Base-by-base conservation (phyloP, 495 filamentous ascomycete genomes). In the Neurospora terricola region DNA sequence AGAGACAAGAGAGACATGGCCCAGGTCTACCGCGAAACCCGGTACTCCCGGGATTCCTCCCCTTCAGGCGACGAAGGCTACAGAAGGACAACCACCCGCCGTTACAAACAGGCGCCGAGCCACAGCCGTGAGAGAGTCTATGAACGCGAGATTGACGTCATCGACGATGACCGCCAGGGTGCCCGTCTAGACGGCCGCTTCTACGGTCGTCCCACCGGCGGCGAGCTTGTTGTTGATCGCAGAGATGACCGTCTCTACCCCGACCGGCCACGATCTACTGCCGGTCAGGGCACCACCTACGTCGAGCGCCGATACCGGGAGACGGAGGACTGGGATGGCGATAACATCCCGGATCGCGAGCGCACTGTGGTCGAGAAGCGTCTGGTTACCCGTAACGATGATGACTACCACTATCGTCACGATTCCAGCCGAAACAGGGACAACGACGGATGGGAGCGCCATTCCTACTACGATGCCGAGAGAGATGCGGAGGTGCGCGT, bases 151-250 rank as follows among this genome's bases (percentile, higher is more conserved):
- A 71, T 79, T 72, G 79, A 80, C 30, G 83, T 87, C 71, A 79
- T 86, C 73, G 86, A 87, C 69, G 86, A 87, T 70, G 84, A 87
- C 70, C 84, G 82, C 70, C 80, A 84, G 72, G 80, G 82, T n/a
- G 74, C 81, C 39, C 73, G 77, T 42, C 76, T 70, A 69, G 72
- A 81, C 40, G 74, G 77, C 45, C 74, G 54, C 37, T 69, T 62
- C 42, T 45, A 8, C 3, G 79, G 79, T 11, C 81, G 79, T 73
- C 73, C 75, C 42, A 79, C 76, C 73, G 78, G 72, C 38, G 80
- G 76, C 76, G 85, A 84, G 30, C 71, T 87, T 73, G 86, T 87
- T 59, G 76, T 85, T 38, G 86, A 87, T 74, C 84, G 85, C 43
- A 82, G 80, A 66, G 73, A 79, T 69, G 84, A 86, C 73, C 80